These are phyloP conservation scores for Alternaria metachromatica DNA, from an alignment of 2,329 filamentous ascomycete genomes.

Conservation along the genomic window DNA sequence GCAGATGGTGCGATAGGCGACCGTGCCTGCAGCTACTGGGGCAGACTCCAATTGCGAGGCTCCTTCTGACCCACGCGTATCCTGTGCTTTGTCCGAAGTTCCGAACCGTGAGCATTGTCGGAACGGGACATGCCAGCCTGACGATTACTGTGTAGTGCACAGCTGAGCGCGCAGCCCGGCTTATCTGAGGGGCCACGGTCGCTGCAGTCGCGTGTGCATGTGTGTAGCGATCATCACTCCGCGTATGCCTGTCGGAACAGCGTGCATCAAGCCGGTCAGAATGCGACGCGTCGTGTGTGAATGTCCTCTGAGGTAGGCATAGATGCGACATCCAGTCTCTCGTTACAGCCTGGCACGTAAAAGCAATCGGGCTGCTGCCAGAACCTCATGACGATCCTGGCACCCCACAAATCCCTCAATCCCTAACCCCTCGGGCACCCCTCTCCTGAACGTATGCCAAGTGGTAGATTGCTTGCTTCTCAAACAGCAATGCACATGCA, in stretches of 20 bases:
- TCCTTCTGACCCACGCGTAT: slow-evolving; percentile 22
- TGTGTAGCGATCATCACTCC: slow-evolving; percentile 4
- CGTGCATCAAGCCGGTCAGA: slow-evolving; percentile 1
- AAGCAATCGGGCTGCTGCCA: background rate
- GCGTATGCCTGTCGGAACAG: background rate
- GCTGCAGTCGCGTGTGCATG: slow-evolving; percentile 6
- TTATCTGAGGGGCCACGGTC: slow-evolving; percentile 10
- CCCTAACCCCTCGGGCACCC: background rate
- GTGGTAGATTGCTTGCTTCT: slow-evolving; percentile 8
- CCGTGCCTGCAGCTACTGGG: slow-evolving; percentile 13
- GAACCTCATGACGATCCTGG: background rate
- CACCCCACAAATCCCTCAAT: background rate
- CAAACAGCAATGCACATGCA: background rate
- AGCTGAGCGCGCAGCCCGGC: background rate
- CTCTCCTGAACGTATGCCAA: background rate
- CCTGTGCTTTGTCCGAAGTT: slow-evolving; percentile 14
- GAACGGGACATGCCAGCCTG: background rate
- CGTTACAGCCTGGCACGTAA: slow-evolving; percentile 1
- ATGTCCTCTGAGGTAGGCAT: background rate
- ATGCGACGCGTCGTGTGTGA: background rate
- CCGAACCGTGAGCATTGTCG: slow-evolving; percentile 6
- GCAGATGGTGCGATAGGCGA: background rate
- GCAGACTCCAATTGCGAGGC: slow-evolving; percentile 22
- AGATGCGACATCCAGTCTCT: background rate
- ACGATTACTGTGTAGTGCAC: background rate